A percentile compares a stretch with the other conserved stretches of the same genome.
Evolutionary conservation across 2,329 filamentous ascomycete genomes (phyloP).

Genomic region (Stemphylium vesicarium): DNA sequence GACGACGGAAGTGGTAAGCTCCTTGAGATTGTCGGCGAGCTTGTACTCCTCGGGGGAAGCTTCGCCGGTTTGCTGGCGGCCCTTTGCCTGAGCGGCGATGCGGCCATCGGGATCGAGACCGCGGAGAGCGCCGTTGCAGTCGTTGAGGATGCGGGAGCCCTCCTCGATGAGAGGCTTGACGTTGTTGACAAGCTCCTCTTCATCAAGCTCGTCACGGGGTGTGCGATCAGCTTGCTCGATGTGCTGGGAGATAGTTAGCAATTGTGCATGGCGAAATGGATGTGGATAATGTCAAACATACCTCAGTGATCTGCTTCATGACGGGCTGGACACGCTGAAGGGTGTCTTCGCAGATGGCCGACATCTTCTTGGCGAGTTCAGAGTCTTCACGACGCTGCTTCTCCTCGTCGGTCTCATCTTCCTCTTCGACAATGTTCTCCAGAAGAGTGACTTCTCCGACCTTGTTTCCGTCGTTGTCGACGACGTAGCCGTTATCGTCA

Average conservation of each 20-base stretch:
- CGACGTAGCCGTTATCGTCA: slow-evolving; percentile 60
- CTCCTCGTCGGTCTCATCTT: slow-evolving; percentile 58
- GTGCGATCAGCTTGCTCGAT: slow-evolving; percentile 82
- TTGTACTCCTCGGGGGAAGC: slow-evolving; percentile 83
- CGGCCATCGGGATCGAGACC: slow-evolving; percentile 87
- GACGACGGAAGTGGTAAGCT: slow-evolving; percentile 80
- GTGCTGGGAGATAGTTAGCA: slow-evolving; percentile 59
- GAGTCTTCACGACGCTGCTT: slow-evolving; percentile 65
- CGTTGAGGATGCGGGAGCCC: slow-evolving; percentile 78
- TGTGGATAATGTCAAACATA: slow-evolving; percentile 48
- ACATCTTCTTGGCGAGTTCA: slow-evolving; percentile 80
- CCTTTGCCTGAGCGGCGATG: slow-evolving; percentile 84
- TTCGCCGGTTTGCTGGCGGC: slow-evolving; percentile 75
- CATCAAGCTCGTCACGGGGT: slow-evolving; percentile 85
- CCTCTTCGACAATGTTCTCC: slow-evolving; percentile 64
- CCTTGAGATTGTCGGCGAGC: slow-evolving; percentile 84
- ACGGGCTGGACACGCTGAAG: slow-evolving; percentile 85
- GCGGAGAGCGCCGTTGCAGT: slow-evolving; percentile 85
- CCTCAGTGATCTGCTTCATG: slow-evolving; percentile 83
- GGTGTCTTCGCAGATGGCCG: slow-evolving; percentile 73
- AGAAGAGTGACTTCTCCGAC: slow-evolving; percentile 68
- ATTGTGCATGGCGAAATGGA: not conserved
- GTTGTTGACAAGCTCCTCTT: slow-evolving; percentile 84
- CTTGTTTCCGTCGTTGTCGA: slow-evolving; percentile 66
- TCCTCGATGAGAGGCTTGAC: slow-evolving; percentile 91